Evolutionary conservation across 495 filamentous ascomycete genomes (phyloP).

Genomic region (Daldinia caldariorum): DNA sequence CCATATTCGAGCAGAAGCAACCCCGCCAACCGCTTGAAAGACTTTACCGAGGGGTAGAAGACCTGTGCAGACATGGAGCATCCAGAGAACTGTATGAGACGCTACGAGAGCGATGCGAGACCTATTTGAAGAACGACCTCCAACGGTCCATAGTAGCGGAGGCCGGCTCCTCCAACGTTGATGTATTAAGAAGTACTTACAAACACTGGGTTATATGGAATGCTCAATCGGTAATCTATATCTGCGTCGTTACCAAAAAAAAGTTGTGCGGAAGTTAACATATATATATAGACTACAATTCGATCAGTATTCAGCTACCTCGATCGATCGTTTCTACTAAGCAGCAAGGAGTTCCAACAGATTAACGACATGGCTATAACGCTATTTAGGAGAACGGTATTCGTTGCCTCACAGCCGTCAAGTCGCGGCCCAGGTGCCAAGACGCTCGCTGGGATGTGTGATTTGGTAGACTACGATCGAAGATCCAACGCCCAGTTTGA

Average conservation of each 20-base stretch:
- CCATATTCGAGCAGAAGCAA: slow-evolving; percentile 72
- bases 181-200: slow-evolving; percentile 70
- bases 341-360: slow-evolving; percentile 60
- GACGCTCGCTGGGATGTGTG: slow-evolving; percentile 77
- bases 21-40: slow-evolving; percentile 79
- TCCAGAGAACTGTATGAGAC: slow-evolving; percentile 70
- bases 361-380: slow-evolving; percentile 66
- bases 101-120: slow-evolving; percentile 69
- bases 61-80: slow-evolving; percentile 80
- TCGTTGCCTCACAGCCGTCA: slow-evolving; percentile 44
- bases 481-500: slow-evolving; percentile 60
- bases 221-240: slow-evolving; percentile 69
- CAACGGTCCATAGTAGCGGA: slow-evolving; percentile 59
- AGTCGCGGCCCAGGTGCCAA: slow-evolving; percentile 64
- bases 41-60: slow-evolving; percentile 89
- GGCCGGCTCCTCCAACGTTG: slow-evolving; percentile 64
- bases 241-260: slow-evolving; percentile 1
- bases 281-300: slow-evolving; percentile 67
- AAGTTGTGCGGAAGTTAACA: slow-evolving; percentile 15
- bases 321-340: slow-evolving; percentile 86
- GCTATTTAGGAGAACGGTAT: slow-evolving; percentile 70
- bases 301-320: slow-evolving; percentile 91
- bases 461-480: slow-evolving; percentile 79
- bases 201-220: slow-evolving; percentile 83
- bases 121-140: slow-evolving; percentile 61